Base-by-base conservation (phyloP, 345 rosid species). In the Arabidopsis arenosa region DNA sequence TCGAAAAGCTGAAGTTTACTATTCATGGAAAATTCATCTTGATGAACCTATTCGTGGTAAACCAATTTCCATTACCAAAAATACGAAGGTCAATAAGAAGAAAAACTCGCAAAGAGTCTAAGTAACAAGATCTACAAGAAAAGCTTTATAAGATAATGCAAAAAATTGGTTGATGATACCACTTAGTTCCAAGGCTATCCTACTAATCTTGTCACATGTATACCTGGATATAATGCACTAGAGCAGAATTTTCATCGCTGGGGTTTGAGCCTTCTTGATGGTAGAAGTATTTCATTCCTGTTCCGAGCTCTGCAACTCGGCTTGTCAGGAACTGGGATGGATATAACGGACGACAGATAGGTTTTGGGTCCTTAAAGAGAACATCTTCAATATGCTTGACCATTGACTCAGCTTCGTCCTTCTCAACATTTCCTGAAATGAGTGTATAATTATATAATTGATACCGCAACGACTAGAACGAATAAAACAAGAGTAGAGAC, bases 141-240 rank as follows among this genome's bases (percentile, higher is more conserved):
- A 44, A 63, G 23, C 53, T 28, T 44, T 30, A 51, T 15, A 37
- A 68, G 57, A 61, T 33, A 23, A 63, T 45, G 73, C 12, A 37
- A 52, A 14, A 67, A 51, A 26, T 36, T 41, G 18, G 51, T 26
- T 7, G 30, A 10, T 62, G 66, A 63, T 40, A n/a, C 21, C 51
- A 26, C 70, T 30, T 9, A 47, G 15, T 23, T 39, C 5, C 5
- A 61, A 15, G 15, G 17, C 17, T 17, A 39, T 37, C 9, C 23
- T 5, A 15, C 9, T 8, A 6, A 21, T 68, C 8, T 49, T 14
- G 36, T 35, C 7, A 21, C 18, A 40, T 30, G 30, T 32, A 68
- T 80, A 93, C 97, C 96, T 93, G 98, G 68, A 91, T 89, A 80
- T 91, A 89, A 78, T 91, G 98, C 52, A 93, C 53, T 23, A 91